These are phyloP conservation scores for Vachellia collinsii DNA, from an alignment of 306 rosid species.

Conservation along the genomic window DNA sequence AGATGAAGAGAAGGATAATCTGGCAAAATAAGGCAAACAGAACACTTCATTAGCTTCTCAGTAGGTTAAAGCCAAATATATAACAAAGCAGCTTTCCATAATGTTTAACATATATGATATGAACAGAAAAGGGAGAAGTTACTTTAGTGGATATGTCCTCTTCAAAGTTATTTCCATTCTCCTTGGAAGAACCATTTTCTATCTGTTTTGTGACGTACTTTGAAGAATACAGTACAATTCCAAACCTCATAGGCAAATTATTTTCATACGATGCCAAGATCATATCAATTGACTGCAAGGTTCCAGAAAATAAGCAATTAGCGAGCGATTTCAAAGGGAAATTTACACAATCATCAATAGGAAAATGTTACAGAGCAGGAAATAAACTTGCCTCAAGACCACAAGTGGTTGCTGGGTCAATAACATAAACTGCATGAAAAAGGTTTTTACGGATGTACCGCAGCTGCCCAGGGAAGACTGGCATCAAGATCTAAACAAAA, in stretches of 20 bases:
- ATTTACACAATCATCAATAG: conserved; percentile 28
- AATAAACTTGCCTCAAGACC: conserved; percentile 82
- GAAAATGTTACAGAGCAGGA: conserved; percentile 33
- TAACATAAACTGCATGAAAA: conserved; percentile 81
- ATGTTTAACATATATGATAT: background rate
- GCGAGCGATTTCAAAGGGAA: conserved; percentile 37
- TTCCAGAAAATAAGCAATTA: conserved; percentile 35
- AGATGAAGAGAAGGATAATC: conserved; percentile 64
- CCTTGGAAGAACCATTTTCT: conserved; percentile 51
- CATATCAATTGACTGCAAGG: conserved; percentile 84
- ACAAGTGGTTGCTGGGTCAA: conserved; percentile 84
- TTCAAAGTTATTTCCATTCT: conserved; percentile 49
- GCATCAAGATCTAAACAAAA: conserved; percentile 84
- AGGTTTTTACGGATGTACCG: conserved; percentile 96
- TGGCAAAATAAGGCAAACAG: conserved; percentile 34
- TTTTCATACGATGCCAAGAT: conserved; percentile 75
- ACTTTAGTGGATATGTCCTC: conserved; percentile 79
- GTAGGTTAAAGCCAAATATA: conserved; percentile 13
- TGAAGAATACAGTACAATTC: conserved; percentile 86
- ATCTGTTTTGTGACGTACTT: conserved; percentile 57
- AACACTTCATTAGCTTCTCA: conserved; percentile 20
- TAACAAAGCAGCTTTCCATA: background rate
- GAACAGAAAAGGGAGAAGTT: conserved; percentile 40
- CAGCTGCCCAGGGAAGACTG: conserved; percentile 94
- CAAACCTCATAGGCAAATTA: conserved; percentile 85